These are phyloP conservation scores for Hsuehochloa calcarea DNA, from an alignment of 176 grass and related monocot genomes.

Conservation along the genomic window DNA sequence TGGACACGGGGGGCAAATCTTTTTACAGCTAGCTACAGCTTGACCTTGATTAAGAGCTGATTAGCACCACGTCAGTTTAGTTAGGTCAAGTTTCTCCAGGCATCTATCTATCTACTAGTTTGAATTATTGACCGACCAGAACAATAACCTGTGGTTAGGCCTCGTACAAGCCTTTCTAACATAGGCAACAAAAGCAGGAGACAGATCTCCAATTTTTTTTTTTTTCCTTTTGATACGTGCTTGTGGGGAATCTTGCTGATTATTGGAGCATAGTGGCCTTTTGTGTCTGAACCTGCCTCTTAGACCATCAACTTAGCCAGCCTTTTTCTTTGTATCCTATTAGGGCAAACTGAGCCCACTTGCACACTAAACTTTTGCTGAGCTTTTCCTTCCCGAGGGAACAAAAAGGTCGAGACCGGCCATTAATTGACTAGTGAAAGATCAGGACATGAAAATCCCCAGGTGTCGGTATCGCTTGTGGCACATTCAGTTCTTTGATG, in stretches of 20 bases:
- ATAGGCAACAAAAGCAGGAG: constrained; percentile 40
- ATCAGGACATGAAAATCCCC: constrained; percentile 70
- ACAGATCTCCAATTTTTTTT: constrained; percentile 44
- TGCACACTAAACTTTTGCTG: constrained; percentile 39
- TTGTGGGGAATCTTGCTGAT: constrained; percentile 36
- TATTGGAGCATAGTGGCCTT: constrained; percentile 43
- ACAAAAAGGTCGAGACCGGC: constrained; percentile 59
- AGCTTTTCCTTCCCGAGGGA: constrained; percentile 58
- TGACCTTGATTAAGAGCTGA: constrained; percentile 22
- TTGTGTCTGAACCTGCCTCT: constrained; percentile 41
- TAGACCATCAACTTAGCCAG: constrained; percentile 42
- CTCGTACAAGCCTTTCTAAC: constrained; percentile 51
- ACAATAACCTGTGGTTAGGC: constrained; percentile 42
- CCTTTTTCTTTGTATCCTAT: constrained; percentile 44
- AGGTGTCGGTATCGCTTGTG: constrained; percentile 52
- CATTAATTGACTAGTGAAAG: constrained; percentile 46
- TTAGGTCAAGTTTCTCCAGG: constrained; percentile 42
- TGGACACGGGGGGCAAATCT: constrained; percentile 27
- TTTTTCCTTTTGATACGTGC: constrained; percentile 39
- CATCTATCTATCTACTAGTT: constrained; percentile 39
- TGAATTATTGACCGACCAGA: constrained; percentile 40
- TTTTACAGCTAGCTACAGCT: constrained; percentile 29
- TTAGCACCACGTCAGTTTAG: constrained; percentile 37
- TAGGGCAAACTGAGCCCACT: constrained; percentile 50
- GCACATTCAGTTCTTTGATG: constrained; percentile 44